Conservation (phyloP, 192 early-diverging fungal genomes). For the Dissophora ornata region DNA sequence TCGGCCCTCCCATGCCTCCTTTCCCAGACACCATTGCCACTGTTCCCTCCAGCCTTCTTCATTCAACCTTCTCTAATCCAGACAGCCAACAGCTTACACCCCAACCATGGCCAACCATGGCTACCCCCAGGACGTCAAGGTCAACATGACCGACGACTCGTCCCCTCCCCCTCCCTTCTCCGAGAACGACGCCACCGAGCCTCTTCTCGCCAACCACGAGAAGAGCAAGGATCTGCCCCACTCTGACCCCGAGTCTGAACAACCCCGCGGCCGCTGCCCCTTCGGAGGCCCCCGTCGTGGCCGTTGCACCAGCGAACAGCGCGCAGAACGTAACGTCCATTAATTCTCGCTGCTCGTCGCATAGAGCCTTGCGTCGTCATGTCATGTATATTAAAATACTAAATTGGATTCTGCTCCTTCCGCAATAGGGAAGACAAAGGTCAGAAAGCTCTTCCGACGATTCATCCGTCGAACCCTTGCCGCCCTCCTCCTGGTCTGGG, state of each 20-base stretch:
- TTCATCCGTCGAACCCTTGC: constrained; percentile 17
- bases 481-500: constrained; percentile 5
- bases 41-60: not conserved
- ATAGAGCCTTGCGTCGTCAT: no score
- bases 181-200: constrained; percentile 3
- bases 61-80: no score
- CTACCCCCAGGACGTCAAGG: constrained; percentile 30
- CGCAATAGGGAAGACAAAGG: constrained; percentile 31
- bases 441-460: constrained; percentile 19
- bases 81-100: no score
- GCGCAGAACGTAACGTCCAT: constrained; percentile 32
- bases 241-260: not conserved
- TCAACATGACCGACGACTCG: constrained; percentile 25
- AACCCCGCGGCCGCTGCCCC: constrained; percentile 1
- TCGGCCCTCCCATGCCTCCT: no score
- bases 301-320: constrained; percentile 26
- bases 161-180: constrained; percentile 34
- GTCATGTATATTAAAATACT: no score
- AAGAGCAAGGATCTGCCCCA: no score
- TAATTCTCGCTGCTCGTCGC: no score
- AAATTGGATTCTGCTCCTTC: no score
- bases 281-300: constrained; percentile 13
- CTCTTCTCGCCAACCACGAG: constrained; percentile 2
- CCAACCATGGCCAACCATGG: constrained; percentile 27
- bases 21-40: not conserved